These are phyloP conservation scores for Funneliformis geosporum DNA, from an alignment of 192 early-diverging fungal species.

Conservation along the genomic window DNA sequence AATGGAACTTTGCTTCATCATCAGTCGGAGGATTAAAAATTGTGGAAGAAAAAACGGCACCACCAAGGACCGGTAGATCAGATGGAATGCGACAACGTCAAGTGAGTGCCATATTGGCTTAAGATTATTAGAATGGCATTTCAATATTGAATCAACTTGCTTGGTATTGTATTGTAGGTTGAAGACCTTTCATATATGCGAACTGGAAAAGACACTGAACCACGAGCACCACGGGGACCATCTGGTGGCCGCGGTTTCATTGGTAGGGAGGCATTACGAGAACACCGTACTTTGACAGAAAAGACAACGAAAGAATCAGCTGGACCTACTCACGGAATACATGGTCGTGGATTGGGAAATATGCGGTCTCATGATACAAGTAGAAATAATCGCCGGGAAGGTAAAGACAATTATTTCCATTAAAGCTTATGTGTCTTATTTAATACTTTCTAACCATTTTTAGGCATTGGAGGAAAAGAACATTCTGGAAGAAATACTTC, in stretches of 20 bases:
- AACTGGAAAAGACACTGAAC: conserved; percentile 35
- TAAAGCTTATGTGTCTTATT: background rate
- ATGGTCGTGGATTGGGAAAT: conserved; percentile 2
- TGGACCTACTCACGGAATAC: background rate
- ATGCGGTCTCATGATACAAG: conserved; percentile 25
- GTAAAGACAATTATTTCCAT: conserved; percentile 18
- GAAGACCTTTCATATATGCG: conserved; percentile 10
- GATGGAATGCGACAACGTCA: conserved; percentile 29
- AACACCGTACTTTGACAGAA: conserved; percentile 7
- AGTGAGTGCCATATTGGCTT: conserved; percentile 28
- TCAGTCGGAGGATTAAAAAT: conserved; percentile 51
- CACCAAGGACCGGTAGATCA: conserved; percentile 20
- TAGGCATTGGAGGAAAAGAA: background rate
- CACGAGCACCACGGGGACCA: conserved; percentile 38
- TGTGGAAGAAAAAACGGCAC: conserved; percentile 39
- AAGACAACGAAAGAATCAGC: conserved; percentile 7
- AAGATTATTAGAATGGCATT: too few species aligned
- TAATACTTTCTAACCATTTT: conserved; percentile 13
- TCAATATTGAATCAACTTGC: background rate
- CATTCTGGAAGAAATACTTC: conserved; percentile 1
- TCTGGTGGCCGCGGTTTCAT: conserved; percentile 40
- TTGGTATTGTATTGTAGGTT: background rate
- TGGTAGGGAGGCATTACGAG: conserved; percentile 26
- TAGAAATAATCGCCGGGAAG: conserved; percentile 26
- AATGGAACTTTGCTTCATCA: conserved; percentile 59